These are phyloP conservation scores for Ophiorrhiza pumila DNA, from an alignment of 257 asterid genomes.

Conservation along the genomic window DNA sequence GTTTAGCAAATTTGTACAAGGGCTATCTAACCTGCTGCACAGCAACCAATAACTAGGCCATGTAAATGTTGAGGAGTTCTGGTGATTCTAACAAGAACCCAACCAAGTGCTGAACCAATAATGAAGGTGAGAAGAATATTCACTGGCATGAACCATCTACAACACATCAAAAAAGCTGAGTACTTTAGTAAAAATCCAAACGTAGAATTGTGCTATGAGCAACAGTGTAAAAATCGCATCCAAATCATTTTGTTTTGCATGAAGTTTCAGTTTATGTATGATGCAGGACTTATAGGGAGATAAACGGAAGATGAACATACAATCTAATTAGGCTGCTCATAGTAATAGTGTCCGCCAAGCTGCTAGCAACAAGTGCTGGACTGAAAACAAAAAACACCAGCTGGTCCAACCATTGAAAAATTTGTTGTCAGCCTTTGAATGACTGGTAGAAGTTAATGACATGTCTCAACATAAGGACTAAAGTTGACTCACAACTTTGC, in stretches of 20 bases:
- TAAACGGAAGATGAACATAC: constrained; percentile 17
- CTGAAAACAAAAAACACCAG: constrained; percentile 35
- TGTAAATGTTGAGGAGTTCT: constrained; percentile 29
- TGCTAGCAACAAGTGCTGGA: constrained; percentile 32
- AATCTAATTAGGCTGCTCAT: constrained; percentile 21
- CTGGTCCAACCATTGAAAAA: constrained; percentile 13
- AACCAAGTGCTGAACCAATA: constrained; percentile 38
- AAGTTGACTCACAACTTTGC: not conserved
- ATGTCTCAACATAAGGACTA: not conserved
- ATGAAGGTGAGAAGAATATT: constrained; percentile 33
- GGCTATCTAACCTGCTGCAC: constrained; percentile 36
- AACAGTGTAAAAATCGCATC: not conserved
- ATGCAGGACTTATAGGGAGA: no score
- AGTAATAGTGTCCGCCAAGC: constrained; percentile 32
- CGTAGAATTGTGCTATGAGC: no score
- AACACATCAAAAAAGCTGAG: not conserved
- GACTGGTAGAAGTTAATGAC: not conserved
- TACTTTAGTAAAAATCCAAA: not conserved
- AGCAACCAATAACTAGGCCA: constrained; percentile 42
- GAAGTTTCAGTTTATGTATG: no score
- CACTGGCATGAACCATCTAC: constrained; percentile 41
- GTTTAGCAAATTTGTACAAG: no score
- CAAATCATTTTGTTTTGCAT: no score
- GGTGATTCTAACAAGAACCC: constrained; percentile 34
- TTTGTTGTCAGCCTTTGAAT: not conserved